Percentiles rank a stretch among this genome's conserved stretches.
phyloP scores from a whole-genome alignment of 768 basidiomycete genomes.

The Rhodotorula toruloides region DNA sequence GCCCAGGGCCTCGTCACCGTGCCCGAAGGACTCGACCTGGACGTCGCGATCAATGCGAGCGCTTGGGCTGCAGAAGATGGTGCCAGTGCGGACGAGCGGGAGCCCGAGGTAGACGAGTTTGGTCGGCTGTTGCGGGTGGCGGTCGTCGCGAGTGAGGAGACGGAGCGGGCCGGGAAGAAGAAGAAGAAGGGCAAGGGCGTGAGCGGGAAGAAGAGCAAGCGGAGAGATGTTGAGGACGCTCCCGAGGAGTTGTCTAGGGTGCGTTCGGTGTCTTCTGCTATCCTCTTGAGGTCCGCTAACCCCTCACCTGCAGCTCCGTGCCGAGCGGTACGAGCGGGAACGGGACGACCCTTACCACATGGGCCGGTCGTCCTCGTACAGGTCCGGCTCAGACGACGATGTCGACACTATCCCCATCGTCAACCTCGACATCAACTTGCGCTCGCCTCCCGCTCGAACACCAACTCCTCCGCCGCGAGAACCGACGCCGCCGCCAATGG shows the following conservation, averaged over 20 bases:
- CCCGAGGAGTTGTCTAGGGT: constrained; percentile 42
- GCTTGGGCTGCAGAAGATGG: constrained; percentile 14
- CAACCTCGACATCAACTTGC: constrained; percentile 55
- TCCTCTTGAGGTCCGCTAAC: neutral
- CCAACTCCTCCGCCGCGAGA: constrained; percentile 49
- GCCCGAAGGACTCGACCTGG: constrained; percentile 80
- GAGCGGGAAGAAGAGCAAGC: constrained; percentile 52
- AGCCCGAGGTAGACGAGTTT: constrained; percentile 42
- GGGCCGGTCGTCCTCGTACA: constrained; percentile 54
- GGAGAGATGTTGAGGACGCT: constrained; percentile 53
- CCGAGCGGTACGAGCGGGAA: constrained; percentile 67
- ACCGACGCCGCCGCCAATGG: constrained; percentile 49
- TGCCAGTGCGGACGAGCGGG: constrained; percentile 44
- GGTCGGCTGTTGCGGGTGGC: constrained; percentile 29
- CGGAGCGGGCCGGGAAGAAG: constrained; percentile 37
- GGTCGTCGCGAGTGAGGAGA: constrained; percentile 47
- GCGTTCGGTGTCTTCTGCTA: neutral
- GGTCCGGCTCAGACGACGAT: constrained; percentile 53
- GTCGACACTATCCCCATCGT: constrained; percentile 92
- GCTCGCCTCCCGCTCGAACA: constrained; percentile 39
- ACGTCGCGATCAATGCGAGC: constrained; percentile 48
- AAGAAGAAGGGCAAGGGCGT: constrained; percentile 42
- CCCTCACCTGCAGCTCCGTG: constrained; percentile 57
- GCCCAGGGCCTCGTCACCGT: constrained; percentile 77
- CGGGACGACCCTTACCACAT: constrained; percentile 91